Evolutionary conservation across 2,329 filamentous ascomycete genomes (phyloP), one percentile per base, ranked within the genome.

Genomic region (Aspergillus sp.): DNA sequence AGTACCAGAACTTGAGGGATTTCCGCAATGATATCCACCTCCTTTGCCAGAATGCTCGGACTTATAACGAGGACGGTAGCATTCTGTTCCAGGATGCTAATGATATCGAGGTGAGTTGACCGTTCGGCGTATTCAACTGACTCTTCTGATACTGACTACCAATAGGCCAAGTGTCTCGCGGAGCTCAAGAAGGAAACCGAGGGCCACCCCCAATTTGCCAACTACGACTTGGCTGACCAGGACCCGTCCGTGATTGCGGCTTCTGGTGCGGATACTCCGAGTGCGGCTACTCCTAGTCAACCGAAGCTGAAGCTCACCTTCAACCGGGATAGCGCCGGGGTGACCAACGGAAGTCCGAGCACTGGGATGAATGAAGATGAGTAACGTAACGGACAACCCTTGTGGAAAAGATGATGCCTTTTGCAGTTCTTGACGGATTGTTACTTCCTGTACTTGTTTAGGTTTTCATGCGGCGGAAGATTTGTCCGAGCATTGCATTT

Each of bases 1-100:
- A 96, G 67, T 99, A 99, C 72, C 84, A 83, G 61, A 88, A 82
- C 65, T 74, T 96, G 55, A 85, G 83, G 66, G 89, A 92, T 62
- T 84, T 99, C 80, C 82, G 85, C 50, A 84, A 83, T 60, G 95
- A 99, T 66, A 86, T 99, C 57, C 83, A 85, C 47, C 76, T 93
- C 57, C 82, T 99, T 73, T 94, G 92, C 70, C 85, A 82, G 68
- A 99, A 99, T 72, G 96, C 93, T 60, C 84, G 90, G 70, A 94
- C 89, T 2, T 99, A 95, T 79, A 99, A 99, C 66, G 95, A 99
- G 73, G 94, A 97, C 67, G 89, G 87, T 52, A 96, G 92, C 72
- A 79, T 95, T 63, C 82, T 99, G 49, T 97, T 92, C 75, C 83
- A 89, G 65, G 94, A 99, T 78, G 93, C 93, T 46, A 92, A 92